These are phyloP conservation scores for Misopates orontium DNA, from an alignment of 257 asterid genomes.

Conservation along the genomic window DNA sequence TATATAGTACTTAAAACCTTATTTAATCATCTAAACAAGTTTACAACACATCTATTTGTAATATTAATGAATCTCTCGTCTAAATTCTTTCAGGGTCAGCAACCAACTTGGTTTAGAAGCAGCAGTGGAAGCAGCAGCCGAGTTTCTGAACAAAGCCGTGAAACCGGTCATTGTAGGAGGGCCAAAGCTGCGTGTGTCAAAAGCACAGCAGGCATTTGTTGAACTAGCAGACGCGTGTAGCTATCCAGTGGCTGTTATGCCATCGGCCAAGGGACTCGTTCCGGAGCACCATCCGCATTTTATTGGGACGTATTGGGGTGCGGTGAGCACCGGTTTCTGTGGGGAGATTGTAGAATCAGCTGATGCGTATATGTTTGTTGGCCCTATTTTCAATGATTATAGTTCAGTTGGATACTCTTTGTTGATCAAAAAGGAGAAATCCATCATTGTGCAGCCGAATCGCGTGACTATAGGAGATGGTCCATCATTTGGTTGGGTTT, in stretches of 20 bases:
- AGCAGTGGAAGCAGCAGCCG: slow-evolving; percentile 60
- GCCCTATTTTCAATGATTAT: slow-evolving; percentile 57
- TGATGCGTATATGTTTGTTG: slow-evolving; percentile 52
- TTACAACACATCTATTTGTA: no score
- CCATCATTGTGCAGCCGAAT: slow-evolving; percentile 50
- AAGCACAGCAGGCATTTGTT: slow-evolving; percentile 40
- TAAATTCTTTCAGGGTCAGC: slow-evolving; percentile 34
- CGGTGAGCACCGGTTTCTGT: slow-evolving; percentile 52
- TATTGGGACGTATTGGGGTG: slow-evolving; percentile 61
- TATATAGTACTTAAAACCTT: no score
- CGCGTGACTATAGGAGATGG: slow-evolving; percentile 57
- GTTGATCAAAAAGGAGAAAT: slow-evolving; percentile 51
- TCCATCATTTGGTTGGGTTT: slow-evolving; percentile 59
- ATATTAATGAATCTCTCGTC: neutral
- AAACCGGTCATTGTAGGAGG: slow-evolving; percentile 56
- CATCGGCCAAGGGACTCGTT: slow-evolving; percentile 50
- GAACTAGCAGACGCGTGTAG: slow-evolving; percentile 49
- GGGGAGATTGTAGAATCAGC: slow-evolving; percentile 65
- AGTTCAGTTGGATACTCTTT: slow-evolving; percentile 62
- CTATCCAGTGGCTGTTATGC: slow-evolving; percentile 57
- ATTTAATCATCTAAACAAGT: no score
- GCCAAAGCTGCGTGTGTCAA: slow-evolving; percentile 43
- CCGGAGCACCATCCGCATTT: slow-evolving; percentile 56
- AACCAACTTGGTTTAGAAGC: slow-evolving; percentile 51
- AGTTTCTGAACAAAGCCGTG: slow-evolving; percentile 55